Percentiles rank a stretch among this genome's conserved stretches.
Conservation (phyloP, 495 filamentous ascomycete species). For the Neurospora sp. region DNA sequence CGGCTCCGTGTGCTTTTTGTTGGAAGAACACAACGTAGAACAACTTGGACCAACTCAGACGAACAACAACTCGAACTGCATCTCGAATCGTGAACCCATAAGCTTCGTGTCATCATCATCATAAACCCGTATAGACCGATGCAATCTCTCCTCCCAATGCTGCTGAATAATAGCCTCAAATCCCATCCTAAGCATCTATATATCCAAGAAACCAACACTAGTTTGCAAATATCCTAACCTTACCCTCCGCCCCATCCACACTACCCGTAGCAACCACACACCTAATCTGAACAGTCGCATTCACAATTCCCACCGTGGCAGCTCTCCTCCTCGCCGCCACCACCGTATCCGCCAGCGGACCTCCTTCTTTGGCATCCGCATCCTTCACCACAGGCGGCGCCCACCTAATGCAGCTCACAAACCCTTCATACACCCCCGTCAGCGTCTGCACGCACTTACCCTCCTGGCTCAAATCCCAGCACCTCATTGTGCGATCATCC, state of each 20-base stretch:
- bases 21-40: not conserved
- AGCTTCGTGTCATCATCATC: not conserved
- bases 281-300: not conserved
- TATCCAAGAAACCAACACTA: not conserved
- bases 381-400: slow-evolving; percentile 8
- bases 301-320: not conserved
- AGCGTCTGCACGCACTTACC: slow-evolving; percentile 64
- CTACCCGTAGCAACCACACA: slow-evolving; percentile 10
- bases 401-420: slow-evolving; percentile 11
- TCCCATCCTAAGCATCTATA: not conserved
- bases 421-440: slow-evolving; percentile 9
- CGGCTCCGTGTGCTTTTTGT: not conserved
- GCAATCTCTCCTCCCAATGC: not conserved
- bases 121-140: not conserved
- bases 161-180: not conserved
- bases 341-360: not conserved
- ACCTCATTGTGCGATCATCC: slow-evolving; percentile 82
- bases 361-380: not conserved
- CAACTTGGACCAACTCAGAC: not conserved
- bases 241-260: slow-evolving; percentile 9
- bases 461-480: slow-evolving; percentile 90
- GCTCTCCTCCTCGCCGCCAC: not conserved
- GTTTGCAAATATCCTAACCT: slow-evolving; percentile 8
- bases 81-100: not conserved
- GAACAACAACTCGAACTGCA: not conserved